phyloP scores from a whole-genome alignment of 2,329 filamentous ascomycete genomes.

The Trichoderma harzianum region DNA sequence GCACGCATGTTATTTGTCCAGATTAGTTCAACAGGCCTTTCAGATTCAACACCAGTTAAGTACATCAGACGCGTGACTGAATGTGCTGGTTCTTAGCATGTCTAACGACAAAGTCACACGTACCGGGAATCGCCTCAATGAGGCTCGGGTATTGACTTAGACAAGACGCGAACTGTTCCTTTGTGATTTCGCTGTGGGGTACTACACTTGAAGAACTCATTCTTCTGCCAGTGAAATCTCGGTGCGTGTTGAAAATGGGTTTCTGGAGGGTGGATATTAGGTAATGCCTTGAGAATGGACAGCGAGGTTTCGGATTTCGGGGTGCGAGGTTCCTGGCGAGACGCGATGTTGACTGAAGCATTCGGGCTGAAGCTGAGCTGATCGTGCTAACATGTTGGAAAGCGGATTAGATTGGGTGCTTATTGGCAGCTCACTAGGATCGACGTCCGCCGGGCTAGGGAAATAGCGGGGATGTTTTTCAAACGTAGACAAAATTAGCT shows the following conservation, averaged over 20 bases:
- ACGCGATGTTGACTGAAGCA: not conserved
- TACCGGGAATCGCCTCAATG: constrained; percentile 41
- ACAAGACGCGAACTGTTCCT: constrained; percentile 34
- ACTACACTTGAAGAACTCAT: constrained; percentile 8
- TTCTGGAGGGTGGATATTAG: not conserved
- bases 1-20: not conserved
- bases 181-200: constrained; percentile 26
- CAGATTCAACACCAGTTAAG: not conserved
- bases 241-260: not conserved
- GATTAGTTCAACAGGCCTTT: not conserved
- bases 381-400: not conserved
- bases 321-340: not conserved
- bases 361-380: not conserved
- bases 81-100: not conserved
- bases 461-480: not conserved
- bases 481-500: not conserved
- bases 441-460: not conserved
- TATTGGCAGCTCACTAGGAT: not conserved
- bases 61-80: not conserved
- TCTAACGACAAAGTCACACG: not conserved
- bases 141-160: constrained; percentile 40
- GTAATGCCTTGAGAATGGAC: not conserved
- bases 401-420: not conserved
- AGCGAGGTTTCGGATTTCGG: not conserved
- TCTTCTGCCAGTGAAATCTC: not conserved